phyloP scores from a whole-genome alignment of 345 rosid species.

The Eucalyptus grandis region DNA sequence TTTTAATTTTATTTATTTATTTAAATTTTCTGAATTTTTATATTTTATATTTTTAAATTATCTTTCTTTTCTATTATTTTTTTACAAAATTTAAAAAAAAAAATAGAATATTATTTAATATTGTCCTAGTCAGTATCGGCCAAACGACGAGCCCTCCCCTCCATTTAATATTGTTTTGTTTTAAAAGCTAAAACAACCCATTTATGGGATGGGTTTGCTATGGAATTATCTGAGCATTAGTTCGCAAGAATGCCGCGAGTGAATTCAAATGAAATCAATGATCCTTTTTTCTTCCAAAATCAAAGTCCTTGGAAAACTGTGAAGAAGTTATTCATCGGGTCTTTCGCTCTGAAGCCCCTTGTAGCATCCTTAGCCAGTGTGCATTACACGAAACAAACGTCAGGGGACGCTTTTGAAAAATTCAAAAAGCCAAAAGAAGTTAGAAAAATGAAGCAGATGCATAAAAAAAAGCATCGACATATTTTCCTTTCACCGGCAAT shows the following conservation, averaged over 20 bases:
- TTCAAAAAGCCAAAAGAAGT: background rate
- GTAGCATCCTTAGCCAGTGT: background rate
- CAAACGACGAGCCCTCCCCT: no score
- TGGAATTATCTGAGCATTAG: background rate
- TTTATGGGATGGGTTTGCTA: background rate
- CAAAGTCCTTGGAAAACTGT: background rate
- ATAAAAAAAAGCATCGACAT: background rate
- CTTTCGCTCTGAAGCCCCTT: background rate
- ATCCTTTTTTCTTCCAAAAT: background rate
- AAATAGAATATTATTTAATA: no score
- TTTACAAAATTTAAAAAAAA: no score
- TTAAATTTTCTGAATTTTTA: no score
- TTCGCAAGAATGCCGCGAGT: background rate
- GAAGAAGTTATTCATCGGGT: background rate
- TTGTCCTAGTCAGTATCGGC: no score
- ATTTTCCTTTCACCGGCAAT: background rate
- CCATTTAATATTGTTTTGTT: no score
- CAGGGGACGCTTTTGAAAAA: background rate
- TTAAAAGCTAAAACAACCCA: no score
- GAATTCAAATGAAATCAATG: background rate
- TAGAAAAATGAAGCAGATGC: background rate
- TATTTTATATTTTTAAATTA: no score
- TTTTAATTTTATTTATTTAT: no score
- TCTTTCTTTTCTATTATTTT: no score
- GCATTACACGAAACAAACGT: background rate